Base-by-base conservation (phyloP, 495 filamentous ascomycete genomes). In the Talaromyces ruber region DNA sequence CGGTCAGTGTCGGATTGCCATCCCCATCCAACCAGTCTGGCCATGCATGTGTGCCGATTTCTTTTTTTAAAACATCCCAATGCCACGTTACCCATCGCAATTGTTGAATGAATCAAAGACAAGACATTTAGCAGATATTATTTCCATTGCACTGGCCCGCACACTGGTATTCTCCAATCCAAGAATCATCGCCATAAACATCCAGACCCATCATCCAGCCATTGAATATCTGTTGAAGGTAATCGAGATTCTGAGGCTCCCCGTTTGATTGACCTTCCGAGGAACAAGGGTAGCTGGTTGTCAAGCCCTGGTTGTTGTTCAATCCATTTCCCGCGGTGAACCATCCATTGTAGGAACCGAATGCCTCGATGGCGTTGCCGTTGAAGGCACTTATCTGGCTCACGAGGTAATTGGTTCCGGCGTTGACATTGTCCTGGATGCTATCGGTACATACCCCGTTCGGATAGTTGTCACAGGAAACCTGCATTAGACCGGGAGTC, bases 401-500 rank as follows among this genome's bases (percentile, higher is more conserved):
- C 8, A 50, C 45, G 25, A 74, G 67, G 21, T 72, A 71, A 9
- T 69, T 68, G 1, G 72, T 71, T 9, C 71, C 72, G 5, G 71
- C 71, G 57, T 74, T 60, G 16, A 73, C 71, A 32, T 74, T 74
- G 24, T 73, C 71, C 61, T 70, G 68, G 22, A 72, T 68, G 3
- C 64, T 65, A 43, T 71, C 67, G n/a, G 67, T 72, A 62, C 70
- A 69, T 34, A 62, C 3, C n/a, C 70, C 70, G 32, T 73, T 67
- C 11, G 70, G 72, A 54, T 73, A 74, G 54, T 74, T 74, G 28
- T 64, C 70, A 51, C 71, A 73, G 14, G 70, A 68, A 3, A 73
- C 71, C 59, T 74, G 72, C 72, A 74, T 74, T 32, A 73, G 63
- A 6, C 72, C 72, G 0, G 72, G 72, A 4, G 72, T 74, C 1